phyloP scores from a whole-genome alignment of 2,329 filamentous ascomycete genomes.

The Stagonosporopsis rhizophila region DNA sequence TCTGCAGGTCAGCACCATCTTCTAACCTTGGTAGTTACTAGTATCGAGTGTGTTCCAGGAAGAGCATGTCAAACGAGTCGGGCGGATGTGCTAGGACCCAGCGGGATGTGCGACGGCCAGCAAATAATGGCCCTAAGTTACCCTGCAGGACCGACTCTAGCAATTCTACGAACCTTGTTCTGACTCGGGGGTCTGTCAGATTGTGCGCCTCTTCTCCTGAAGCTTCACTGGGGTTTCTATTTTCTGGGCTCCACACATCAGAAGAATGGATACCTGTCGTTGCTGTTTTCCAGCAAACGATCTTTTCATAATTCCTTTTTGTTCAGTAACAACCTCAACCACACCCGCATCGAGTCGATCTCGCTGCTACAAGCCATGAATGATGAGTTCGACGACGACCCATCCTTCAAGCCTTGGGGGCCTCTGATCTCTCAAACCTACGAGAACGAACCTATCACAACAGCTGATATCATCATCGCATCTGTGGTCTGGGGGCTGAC shows the following conservation, averaged over 20 bases:
- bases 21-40: constrained; percentile 6
- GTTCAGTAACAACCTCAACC: neutral
- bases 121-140: constrained; percentile 1
- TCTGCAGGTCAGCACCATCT: constrained; percentile 16
- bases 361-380: constrained; percentile 19
- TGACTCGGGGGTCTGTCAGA: constrained; percentile 26
- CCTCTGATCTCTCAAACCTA: constrained; percentile 36
- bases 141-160: constrained; percentile 10
- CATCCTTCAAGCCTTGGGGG: constrained; percentile 34
- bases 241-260: constrained; percentile 15
- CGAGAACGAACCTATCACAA: constrained; percentile 36
- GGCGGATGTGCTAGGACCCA: constrained; percentile 2
- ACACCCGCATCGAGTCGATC: constrained; percentile 2
- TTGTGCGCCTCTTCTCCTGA: constrained; percentile 27
- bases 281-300: neutral
- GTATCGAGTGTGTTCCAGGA: constrained; percentile 9
- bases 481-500: constrained; percentile 41
- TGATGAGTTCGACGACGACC: constrained; percentile 25
- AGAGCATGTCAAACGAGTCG: constrained; percentile 14
- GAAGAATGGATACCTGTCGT: constrained; percentile 19
- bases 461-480: constrained; percentile 42
- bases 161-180: constrained; percentile 25
- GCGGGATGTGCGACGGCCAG: constrained; percentile 2
- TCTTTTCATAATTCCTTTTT: neutral
- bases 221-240: constrained; percentile 20